These are phyloP conservation scores for Claviceps purpurea DNA, from an alignment of 2,329 filamentous ascomycete species.

Conservation along the genomic window DNA sequence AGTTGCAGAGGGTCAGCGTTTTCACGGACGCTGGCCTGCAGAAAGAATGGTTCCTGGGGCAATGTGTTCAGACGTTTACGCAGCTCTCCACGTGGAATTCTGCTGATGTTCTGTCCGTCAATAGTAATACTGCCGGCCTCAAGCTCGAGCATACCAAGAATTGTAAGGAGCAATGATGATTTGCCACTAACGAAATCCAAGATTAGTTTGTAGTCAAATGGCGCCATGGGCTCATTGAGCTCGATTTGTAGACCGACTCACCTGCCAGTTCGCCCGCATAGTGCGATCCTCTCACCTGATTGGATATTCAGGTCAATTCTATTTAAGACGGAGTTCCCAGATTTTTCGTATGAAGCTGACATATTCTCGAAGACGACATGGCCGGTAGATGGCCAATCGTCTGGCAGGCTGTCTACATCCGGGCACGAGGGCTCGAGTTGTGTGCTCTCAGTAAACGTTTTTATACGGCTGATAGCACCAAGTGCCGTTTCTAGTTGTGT, in stretches of 20 bases:
- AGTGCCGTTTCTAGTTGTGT: constrained; percentile 16
- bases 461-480: constrained; percentile 15
- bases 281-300: constrained; percentile 23
- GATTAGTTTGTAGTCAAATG: not conserved
- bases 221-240: not conserved
- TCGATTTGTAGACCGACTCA: constrained; percentile 2
- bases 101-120: constrained; percentile 26
- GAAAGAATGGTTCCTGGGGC: constrained; percentile 37
- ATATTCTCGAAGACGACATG: constrained; percentile 14
- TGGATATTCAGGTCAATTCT: constrained; percentile 17
- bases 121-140: constrained; percentile 27
- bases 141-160: constrained; percentile 35
- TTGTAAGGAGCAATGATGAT: constrained; percentile 24
- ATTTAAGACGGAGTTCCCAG: constrained; percentile 13
- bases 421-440: constrained; percentile 11
- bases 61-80: constrained; percentile 25
- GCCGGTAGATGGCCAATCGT: constrained; percentile 14
- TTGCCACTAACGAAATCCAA: constrained; percentile 14
- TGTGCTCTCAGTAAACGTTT: constrained; percentile 12
- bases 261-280: constrained; percentile 31
- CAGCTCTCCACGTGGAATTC: constrained; percentile 11
- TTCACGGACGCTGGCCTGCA: constrained; percentile 32
- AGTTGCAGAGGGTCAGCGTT: constrained; percentile 32
- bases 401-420: constrained; percentile 9
- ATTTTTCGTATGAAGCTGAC: constrained; percentile 17